A percentile compares a stretch with the other conserved stretches of the same genome.
Evolutionary conservation across 2,329 filamentous ascomycete genomes (phyloP).

Genomic region (Aspergillus carbonarius): DNA sequence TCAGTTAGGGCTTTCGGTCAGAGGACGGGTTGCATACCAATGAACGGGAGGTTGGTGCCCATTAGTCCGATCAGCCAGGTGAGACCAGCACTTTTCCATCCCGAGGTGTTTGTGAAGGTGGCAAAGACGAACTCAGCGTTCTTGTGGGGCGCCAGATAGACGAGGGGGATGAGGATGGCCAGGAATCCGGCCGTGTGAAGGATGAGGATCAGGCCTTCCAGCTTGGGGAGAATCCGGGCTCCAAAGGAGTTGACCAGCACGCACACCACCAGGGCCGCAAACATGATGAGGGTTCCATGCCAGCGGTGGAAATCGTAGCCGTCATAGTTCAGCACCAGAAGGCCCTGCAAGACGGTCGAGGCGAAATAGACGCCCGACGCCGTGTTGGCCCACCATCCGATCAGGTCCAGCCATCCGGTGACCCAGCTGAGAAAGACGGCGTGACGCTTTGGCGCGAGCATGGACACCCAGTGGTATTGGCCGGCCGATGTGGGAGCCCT

Average conservation of each 20-base stretch:
- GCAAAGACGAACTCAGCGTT: constrained; percentile 24
- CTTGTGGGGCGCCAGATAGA: constrained; percentile 43
- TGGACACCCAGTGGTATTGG: constrained; percentile 44
- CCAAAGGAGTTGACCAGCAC: constrained; percentile 47
- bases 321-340: constrained; percentile 38
- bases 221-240: constrained; percentile 44
- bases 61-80: constrained; percentile 1
- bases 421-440: constrained; percentile 40
- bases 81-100: neutral
- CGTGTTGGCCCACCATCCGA: constrained; percentile 6
- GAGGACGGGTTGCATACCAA: neutral
- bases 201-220: constrained; percentile 52
- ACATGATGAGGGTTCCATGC: constrained; percentile 52
- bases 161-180: constrained; percentile 50
- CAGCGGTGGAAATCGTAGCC: constrained; percentile 43
- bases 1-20: neutral
- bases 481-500: constrained; percentile 38
- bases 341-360: constrained; percentile 35
- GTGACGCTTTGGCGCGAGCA: constrained; percentile 38
- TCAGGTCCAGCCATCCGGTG: constrained; percentile 25
- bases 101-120: neutral
- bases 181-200: constrained; percentile 56
- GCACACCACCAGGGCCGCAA: constrained; percentile 42
- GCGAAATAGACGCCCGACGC: neutral
- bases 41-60: constrained; percentile 1